phyloP scores from a whole-genome alignment of 2,329 filamentous ascomycete species.

The Claviceps digitariae region DNA sequence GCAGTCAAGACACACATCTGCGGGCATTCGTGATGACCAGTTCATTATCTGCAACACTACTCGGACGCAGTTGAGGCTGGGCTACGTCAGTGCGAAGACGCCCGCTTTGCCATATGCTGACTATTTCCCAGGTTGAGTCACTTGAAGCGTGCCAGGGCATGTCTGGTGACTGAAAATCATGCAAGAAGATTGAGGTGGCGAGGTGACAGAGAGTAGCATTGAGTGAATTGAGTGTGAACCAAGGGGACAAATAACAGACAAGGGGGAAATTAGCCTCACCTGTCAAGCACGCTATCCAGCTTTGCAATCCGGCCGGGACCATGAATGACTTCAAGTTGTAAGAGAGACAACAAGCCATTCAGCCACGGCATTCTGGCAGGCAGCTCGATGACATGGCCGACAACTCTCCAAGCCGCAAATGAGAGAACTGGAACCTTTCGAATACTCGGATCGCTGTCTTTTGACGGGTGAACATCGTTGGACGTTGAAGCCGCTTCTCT shows the following conservation, averaged over 20 bases:
- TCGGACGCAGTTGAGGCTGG: neutral
- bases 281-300: conserved; percentile 70
- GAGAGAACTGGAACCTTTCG: conserved; percentile 52
- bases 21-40: neutral
- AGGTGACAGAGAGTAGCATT: neutral
- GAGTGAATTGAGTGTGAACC: neutral
- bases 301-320: conserved; percentile 65
- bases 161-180: conserved; percentile 34
- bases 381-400: conserved; percentile 60
- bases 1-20: neutral
- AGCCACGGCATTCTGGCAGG: conserved; percentile 84
- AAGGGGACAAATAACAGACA: conserved; percentile 8
- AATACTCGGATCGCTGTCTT: neutral
- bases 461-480: conserved; percentile 4
- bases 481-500: neutral
- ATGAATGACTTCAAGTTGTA: conserved; percentile 58
- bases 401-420: conserved; percentile 65
- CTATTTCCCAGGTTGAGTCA: neutral
- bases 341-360: conserved; percentile 56
- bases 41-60: neutral
- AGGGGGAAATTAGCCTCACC: conserved; percentile 46
- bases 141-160: neutral
- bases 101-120: neutral
- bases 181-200: conserved; percentile 15
- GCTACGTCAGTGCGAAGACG: neutral